phyloP scores from a whole-genome alignment of 179 eudicot species.

The Patellifolia procumbens region DNA sequence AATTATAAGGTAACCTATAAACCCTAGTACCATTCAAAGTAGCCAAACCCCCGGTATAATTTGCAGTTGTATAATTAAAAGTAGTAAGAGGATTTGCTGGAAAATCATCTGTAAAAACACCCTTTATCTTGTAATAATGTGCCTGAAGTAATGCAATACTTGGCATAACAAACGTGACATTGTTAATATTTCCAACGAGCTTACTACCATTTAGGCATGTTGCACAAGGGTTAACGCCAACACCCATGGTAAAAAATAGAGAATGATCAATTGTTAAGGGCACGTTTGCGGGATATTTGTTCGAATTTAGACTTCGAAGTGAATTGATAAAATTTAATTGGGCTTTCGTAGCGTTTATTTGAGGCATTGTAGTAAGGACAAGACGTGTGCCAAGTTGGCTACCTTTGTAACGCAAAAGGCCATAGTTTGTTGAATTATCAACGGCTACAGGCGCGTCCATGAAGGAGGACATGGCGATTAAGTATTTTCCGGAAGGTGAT shows the following conservation, averaged over 20 bases:
- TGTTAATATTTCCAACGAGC: conserved; percentile 59
- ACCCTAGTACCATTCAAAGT: conserved; percentile 64
- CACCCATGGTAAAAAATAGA: conserved; percentile 50
- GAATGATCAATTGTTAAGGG: conserved; percentile 52
- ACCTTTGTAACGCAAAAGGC: conserved; percentile 43
- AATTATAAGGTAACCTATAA: conserved; percentile 49
- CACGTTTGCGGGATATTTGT: conserved; percentile 46
- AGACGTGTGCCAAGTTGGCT: conserved; percentile 27
- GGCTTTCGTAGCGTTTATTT: conserved; percentile 44
- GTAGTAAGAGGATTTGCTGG: conserved; percentile 48
- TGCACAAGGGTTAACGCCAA: conserved; percentile 60
- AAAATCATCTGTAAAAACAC: conserved; percentile 70
- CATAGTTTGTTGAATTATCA: conserved; percentile 51
- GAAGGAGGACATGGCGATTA: conserved; percentile 56
- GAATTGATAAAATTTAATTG: conserved; percentile 36
- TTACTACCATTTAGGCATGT: conserved; percentile 47
- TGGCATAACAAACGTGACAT: conserved; percentile 65
- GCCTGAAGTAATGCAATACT: conserved; percentile 62
- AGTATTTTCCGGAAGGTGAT: conserved; percentile 37
- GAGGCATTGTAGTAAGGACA: conserved; percentile 40
- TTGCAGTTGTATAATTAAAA: conserved; percentile 63
- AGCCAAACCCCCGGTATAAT: conserved; percentile 35
- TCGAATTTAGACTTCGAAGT: conserved; percentile 59
- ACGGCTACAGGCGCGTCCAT: conserved; percentile 58
- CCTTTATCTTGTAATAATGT: conserved; percentile 47